Conservation (phyloP, 2,329 filamentous ascomycete genomes). For the Chaetomium globosum region DNA sequence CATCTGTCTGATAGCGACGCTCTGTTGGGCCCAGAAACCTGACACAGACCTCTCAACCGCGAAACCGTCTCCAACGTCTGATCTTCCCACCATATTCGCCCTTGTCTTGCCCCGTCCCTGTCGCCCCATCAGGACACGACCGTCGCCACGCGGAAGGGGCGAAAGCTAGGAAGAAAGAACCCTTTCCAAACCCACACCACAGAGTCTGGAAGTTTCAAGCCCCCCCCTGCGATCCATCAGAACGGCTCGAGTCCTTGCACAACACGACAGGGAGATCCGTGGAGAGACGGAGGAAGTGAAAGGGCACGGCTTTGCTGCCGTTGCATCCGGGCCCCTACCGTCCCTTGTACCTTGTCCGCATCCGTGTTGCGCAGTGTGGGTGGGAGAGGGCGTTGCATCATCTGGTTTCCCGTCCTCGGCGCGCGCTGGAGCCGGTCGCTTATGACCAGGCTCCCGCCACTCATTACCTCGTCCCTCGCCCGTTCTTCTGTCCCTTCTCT, state of each 20-base stretch:
- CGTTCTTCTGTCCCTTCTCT: conserved; percentile 37
- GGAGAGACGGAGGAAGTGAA: conserved; percentile 7
- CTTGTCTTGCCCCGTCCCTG: background rate
- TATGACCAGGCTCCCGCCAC: conserved; percentile 35
- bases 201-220: conserved; percentile 24
- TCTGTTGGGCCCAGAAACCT: conserved; percentile 39
- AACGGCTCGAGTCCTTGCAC: conserved; percentile 12
- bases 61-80: conserved; percentile 54
- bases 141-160: conserved; percentile 1
- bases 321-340: conserved; percentile 23
- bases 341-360: conserved; percentile 21
- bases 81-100: conserved; percentile 41
- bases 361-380: conserved; percentile 22
- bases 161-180: background rate
- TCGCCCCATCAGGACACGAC: conserved; percentile 22
- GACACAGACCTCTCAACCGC: conserved; percentile 45
- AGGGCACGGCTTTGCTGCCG: conserved; percentile 23
- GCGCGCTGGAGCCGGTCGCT: conserved; percentile 29
- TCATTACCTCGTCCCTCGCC: conserved; percentile 29
- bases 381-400: conserved; percentile 28
- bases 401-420: conserved; percentile 15
- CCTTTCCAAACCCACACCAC: too few relatives aligned
- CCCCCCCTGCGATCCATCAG: conserved; percentile 1
- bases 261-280: conserved; percentile 9
- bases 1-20: conserved; percentile 39